Conservation (phyloP, 148 eudicot genomes). For the Camellia granthamiana region DNA sequence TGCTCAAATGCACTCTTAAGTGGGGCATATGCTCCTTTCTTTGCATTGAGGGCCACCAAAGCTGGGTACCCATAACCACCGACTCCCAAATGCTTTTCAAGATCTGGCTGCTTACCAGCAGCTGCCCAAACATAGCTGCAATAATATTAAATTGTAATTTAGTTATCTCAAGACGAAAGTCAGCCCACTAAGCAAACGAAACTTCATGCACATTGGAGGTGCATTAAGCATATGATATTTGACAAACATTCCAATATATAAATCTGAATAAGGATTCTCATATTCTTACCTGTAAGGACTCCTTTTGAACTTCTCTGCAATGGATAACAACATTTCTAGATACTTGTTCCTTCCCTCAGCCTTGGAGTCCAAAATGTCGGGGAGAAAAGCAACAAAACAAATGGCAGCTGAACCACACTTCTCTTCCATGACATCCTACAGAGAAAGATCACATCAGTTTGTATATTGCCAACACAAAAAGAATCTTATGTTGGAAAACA, state of each 20-base stretch:
- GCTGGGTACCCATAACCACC: slow-evolving; percentile 99
- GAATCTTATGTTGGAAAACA: background rate
- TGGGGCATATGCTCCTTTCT: slow-evolving; percentile 90
- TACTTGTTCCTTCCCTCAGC: slow-evolving; percentile 96
- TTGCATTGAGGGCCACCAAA: slow-evolving; percentile 79
- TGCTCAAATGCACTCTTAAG: slow-evolving; percentile 80
- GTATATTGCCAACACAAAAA: background rate
- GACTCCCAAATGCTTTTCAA: slow-evolving; percentile 87
- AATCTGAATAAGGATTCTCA: background rate
- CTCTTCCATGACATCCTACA: slow-evolving; percentile 86
- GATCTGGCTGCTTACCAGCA: slow-evolving; percentile 92
- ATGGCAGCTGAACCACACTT: slow-evolving; percentile 95
- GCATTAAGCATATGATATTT: background rate
- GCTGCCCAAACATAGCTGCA: slow-evolving; percentile 97
- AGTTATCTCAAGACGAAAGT: background rate
- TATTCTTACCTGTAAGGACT: slow-evolving; percentile 79
- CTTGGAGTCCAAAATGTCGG: slow-evolving; percentile 88
- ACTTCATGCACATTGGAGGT: background rate
- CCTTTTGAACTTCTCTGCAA: slow-evolving; percentile 85
- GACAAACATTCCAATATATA: background rate
- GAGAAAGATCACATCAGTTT: background rate
- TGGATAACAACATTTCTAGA: slow-evolving; percentile 66
- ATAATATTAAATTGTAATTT: background rate
- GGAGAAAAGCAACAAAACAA: slow-evolving; percentile 90
- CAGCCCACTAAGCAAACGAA: background rate